A percentile compares a stretch with the other conserved stretches of the same genome.
phyloP scores from a whole-genome alignment of 2,329 filamentous ascomycete genomes.

The Gnomoniopsis sp. region DNA sequence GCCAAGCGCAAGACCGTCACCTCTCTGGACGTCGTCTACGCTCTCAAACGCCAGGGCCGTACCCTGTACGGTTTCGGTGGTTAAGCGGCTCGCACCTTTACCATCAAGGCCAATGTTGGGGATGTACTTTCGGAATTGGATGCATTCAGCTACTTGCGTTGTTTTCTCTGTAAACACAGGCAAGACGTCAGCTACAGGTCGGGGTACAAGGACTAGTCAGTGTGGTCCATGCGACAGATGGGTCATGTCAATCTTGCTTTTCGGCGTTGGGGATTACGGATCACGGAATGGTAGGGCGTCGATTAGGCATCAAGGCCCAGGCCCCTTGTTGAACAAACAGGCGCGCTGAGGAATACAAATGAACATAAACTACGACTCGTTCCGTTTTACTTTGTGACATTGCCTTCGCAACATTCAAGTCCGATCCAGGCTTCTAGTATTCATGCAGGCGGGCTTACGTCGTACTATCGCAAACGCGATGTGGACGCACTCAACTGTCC shows the following conservation, averaged over 20 bases:
- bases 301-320: conserved; percentile 20
- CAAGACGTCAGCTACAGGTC: conserved; percentile 6
- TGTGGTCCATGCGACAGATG: conserved; percentile 11
- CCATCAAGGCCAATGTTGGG: background rate
- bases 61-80: conserved; percentile 69
- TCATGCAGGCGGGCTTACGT: too few species aligned
- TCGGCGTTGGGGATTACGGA: conserved; percentile 23
- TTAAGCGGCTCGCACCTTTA: conserved; percentile 32
- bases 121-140: background rate
- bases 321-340: conserved; percentile 16
- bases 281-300: conserved; percentile 22
- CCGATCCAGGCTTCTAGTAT: too few species aligned
- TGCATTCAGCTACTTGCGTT: conserved; percentile 4
- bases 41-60: conserved; percentile 61
- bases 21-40: conserved; percentile 62
- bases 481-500: too few species aligned
- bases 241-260: conserved; percentile 18
- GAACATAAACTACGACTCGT: conserved; percentile 18
- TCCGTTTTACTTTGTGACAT: background rate
- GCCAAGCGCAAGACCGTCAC: conserved; percentile 74
- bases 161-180: conserved; percentile 5
- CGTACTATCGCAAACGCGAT: too few species aligned
- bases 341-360: conserved; percentile 19
- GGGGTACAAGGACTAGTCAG: conserved; percentile 2
- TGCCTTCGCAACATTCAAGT: too few species aligned